Evolutionary conservation across 2,329 filamentous ascomycete species (phyloP).

Genomic region (Setomelanomma holmii): DNA sequence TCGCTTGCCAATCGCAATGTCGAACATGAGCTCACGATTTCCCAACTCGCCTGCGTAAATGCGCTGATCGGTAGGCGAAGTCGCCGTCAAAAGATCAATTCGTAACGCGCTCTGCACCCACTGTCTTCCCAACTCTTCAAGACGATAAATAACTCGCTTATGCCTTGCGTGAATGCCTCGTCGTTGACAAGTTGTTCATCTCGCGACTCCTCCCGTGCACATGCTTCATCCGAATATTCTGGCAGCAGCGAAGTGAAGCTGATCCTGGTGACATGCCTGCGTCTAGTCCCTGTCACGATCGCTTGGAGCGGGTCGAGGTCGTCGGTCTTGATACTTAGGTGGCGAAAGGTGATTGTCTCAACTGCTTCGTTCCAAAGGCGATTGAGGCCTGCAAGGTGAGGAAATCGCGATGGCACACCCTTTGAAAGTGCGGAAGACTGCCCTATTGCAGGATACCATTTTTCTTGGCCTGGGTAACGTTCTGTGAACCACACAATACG

Average conservation of each 20-base stretch:
- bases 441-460: constrained; percentile 3
- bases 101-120: constrained; percentile 7
- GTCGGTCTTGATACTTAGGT: constrained; percentile 3
- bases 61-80: not conserved
- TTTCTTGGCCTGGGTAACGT: constrained; percentile 9
- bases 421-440: constrained; percentile 4
- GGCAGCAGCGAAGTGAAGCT: constrained; percentile 4
- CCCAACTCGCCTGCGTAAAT: not conserved
- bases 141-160: constrained; percentile 4
- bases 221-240: constrained; percentile 11
- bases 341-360: constrained; percentile 8
- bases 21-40: not conserved
- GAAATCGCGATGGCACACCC: constrained; percentile 7
- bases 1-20: not conserved
- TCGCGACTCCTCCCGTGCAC: constrained; percentile 1
- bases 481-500: constrained; percentile 9
- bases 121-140: constrained; percentile 11
- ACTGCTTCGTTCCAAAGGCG: constrained; percentile 13
- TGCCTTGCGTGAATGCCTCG: constrained; percentile 5
- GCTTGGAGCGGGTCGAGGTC: constrained; percentile 6
- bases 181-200: constrained; percentile 5
- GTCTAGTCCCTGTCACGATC: constrained; percentile 10
- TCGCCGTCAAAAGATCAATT: not conserved
- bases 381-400: constrained; percentile 7
- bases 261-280: constrained; percentile 5